phyloP scores from a whole-genome alignment of 2,329 filamentous ascomycete species.

The Colletotrichum orchidophilum region DNA sequence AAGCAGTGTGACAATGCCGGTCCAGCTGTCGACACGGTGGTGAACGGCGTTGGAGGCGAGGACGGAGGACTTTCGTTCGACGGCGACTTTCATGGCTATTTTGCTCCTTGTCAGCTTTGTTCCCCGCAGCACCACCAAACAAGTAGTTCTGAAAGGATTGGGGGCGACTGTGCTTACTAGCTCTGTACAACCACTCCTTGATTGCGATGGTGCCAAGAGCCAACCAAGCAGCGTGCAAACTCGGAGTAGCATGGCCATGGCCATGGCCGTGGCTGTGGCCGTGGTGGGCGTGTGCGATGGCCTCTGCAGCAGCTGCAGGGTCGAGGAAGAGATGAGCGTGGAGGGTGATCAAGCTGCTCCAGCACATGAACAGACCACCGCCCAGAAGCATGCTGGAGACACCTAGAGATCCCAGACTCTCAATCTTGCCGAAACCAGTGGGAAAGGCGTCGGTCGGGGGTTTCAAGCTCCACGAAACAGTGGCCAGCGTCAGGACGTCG shows the following conservation, averaged over 20 bases:
- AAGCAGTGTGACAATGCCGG: constrained; percentile 89
- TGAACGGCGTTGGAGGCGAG: constrained; percentile 96
- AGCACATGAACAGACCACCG: constrained; percentile 92
- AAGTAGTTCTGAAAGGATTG: neutral
- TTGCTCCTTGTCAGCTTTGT: constrained; percentile 5
- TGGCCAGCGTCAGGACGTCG: constrained; percentile 92
- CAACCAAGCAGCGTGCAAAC: constrained; percentile 94
- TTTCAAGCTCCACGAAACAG: constrained; percentile 91
- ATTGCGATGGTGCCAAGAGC: constrained; percentile 88
- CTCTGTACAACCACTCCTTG: constrained; percentile 97
- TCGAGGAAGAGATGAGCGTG: constrained; percentile 80
- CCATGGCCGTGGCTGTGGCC: constrained; percentile 72
- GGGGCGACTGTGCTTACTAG: constrained; percentile 73
- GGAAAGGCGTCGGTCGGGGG: constrained; percentile 87
- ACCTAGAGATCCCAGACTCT: constrained; percentile 91
- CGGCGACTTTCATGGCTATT: constrained; percentile 91
- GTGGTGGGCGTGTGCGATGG: constrained; percentile 68
- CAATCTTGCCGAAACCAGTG: constrained; percentile 95
- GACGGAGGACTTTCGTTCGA: constrained; percentile 93
- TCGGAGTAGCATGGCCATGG: constrained; percentile 75
- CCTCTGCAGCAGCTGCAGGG: constrained; percentile 60
- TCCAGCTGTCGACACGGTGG: constrained; percentile 95
- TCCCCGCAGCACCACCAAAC: neutral
- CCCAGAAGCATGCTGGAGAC: constrained; percentile 91
- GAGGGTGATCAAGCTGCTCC: constrained; percentile 75